Evolutionary conservation across 2,329 filamentous ascomycete species (phyloP), one percentile per base, ranked within the genome.

Genomic region (Tolypocladium inflatum): DNA sequence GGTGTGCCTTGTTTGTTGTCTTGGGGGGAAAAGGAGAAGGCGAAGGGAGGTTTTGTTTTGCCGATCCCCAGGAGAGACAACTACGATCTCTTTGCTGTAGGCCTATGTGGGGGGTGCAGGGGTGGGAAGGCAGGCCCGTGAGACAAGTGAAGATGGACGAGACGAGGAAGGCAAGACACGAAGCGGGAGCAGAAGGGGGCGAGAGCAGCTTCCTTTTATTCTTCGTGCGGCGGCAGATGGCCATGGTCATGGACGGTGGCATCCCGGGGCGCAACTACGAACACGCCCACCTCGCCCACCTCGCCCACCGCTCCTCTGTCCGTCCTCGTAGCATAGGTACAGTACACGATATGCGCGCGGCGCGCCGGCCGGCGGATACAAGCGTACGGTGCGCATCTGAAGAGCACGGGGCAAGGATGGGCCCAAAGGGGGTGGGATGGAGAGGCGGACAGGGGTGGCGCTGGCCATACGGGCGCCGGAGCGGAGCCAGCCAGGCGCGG

Each of bases 151-250:
- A 51, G 48, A 35, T 51, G 48, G 48, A n/a, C 48, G 48, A 35
- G 30, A 51, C 48, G 30, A 35, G 17, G 10, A 35, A 13, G 48
- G 15, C 33, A 52, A 50, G 50, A 59, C 56, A 52, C 55, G 48
- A 43, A 54, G 56, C 54, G 37, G 55, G 50, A 38, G 42, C n/a
- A 45, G 57, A 51, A n/a, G 42, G 41, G 53, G 21, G 53, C 38
- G 53, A 41, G 53, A 17, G 15, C 53, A n/a, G 35, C 53, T 30
- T 55, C 54, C 30, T 55, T 55, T 55, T 55, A 55, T 43, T 55
- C 53, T n/a, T 55, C 5, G 45, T 7, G 26, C 17, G 26, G 17
- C 17, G 15, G 7, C 43, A 7, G 10, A n/a, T n/a, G n/a, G n/a
- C n/a, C n/a, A 45, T 23, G 23, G 21, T 17, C 1, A 41, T 42